Conservation (phyloP, 768 basidiomycete genomes). For the Boletus subparvulus region DNA sequence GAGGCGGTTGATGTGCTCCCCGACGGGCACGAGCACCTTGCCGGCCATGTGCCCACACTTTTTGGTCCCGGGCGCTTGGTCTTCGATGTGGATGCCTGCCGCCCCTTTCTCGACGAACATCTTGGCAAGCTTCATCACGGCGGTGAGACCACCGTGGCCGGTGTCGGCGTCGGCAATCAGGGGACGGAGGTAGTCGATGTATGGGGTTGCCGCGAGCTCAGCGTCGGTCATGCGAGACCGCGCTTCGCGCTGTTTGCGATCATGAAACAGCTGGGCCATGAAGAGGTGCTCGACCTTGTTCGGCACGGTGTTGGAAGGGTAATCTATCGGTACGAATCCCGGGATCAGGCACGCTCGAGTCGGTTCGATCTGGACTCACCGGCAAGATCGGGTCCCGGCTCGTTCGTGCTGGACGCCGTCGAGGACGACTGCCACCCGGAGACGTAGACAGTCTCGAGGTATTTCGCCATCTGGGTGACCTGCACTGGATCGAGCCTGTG, state of each 20-base stretch:
- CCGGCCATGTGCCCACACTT: slow-evolving; percentile 95
- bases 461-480: slow-evolving; percentile 97
- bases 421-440: slow-evolving; percentile 96
- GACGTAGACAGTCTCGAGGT: slow-evolving; percentile 98
- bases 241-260: slow-evolving; percentile 90
- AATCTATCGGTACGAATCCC: slow-evolving; percentile 52
- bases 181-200: slow-evolving; percentile 89
- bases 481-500: slow-evolving; percentile 95
- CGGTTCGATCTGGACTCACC: slow-evolving; percentile 45
- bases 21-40: slow-evolving; percentile 95
- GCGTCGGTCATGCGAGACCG: slow-evolving; percentile 69
- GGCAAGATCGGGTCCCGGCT: slow-evolving; percentile 98
- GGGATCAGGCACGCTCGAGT: not conserved
- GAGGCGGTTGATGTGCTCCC: slow-evolving; percentile 97
- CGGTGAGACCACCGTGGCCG: slow-evolving; percentile 96
- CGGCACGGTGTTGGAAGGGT: slow-evolving; percentile 98
- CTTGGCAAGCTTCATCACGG: slow-evolving; percentile 97
- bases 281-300: slow-evolving; percentile 99
- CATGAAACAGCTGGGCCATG: slow-evolving; percentile 98
- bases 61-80: slow-evolving; percentile 97
- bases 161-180: slow-evolving; percentile 98
- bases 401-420: slow-evolving; percentile 90
- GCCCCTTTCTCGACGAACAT: slow-evolving; percentile 99
- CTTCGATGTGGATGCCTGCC: slow-evolving; percentile 96
- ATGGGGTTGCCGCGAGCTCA: slow-evolving; percentile 67